Evolutionary conservation across 257 asterid species (phyloP).

Genomic region (Solanum virginianum): DNA sequence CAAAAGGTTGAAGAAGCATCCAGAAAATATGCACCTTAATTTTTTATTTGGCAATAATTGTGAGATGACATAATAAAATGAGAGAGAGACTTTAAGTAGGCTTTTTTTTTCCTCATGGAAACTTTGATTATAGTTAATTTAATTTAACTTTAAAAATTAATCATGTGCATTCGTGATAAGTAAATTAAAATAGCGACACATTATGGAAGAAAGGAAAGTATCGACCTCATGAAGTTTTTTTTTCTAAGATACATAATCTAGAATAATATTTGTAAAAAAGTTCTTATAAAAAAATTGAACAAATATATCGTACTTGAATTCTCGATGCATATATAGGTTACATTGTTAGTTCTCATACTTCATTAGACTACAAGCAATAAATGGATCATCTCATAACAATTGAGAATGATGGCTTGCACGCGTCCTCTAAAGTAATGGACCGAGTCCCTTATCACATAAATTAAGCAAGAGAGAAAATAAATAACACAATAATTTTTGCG

Average conservation of each 20-base stretch:
- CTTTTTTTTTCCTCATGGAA: neutral
- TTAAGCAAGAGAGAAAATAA: too few relatives aligned
- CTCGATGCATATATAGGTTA: neutral
- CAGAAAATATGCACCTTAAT: neutral
- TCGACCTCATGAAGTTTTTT: neutral
- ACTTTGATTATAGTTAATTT: neutral
- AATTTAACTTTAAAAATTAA: neutral
- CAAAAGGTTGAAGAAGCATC: neutral
- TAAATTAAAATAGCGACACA: too few relatives aligned
- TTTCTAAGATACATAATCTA: neutral
- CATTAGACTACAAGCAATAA: neutral
- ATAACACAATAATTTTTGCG: too few relatives aligned
- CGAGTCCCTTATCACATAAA: too few relatives aligned
- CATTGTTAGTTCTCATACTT: neutral
- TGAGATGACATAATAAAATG: neutral
- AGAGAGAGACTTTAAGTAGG: neutral
- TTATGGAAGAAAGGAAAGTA: neutral
- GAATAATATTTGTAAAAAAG: neutral
- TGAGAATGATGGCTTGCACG: too few relatives aligned
- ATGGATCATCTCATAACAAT: neutral
- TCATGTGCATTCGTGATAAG: fast-evolving
- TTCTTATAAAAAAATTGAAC: too few relatives aligned
- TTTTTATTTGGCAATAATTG: neutral
- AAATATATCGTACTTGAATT: too few relatives aligned
- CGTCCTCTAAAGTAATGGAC: too few relatives aligned